A percentile compares a stretch with the other conserved stretches of the same genome.
phyloP scores from a whole-genome alignment of 106 monocot species.

The Dendrobium chrysotoxum region DNA sequence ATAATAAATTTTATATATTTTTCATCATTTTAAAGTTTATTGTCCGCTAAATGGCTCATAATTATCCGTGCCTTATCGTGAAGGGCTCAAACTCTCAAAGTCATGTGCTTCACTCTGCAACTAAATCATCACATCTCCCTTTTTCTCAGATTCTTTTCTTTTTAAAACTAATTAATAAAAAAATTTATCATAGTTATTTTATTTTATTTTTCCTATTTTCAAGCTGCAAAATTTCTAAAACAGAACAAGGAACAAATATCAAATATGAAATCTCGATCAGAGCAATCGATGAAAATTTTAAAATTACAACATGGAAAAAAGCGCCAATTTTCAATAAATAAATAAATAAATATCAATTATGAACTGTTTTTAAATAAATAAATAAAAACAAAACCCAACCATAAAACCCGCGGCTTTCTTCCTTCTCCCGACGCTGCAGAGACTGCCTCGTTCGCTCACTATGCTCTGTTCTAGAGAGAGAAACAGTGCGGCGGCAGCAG shows the following conservation, averaged over 20 bases:
- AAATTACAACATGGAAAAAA: not conserved
- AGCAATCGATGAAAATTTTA: not conserved
- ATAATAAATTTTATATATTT: too few species aligned
- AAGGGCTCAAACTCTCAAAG: too few species aligned
- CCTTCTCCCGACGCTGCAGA: not conserved
- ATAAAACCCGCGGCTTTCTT: not conserved
- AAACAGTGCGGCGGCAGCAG: not conserved
- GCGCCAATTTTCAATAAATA: not conserved
- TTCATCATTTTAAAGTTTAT: too few species aligned
- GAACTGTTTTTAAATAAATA: not conserved
- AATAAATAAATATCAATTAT: not conserved
- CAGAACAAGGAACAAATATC: not conserved
- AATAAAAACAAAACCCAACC: not conserved
- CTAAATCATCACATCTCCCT: too few species aligned
- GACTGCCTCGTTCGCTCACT: not conserved
- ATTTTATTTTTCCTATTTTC: too few species aligned
- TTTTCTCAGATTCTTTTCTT: too few species aligned
- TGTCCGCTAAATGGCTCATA: too few species aligned
- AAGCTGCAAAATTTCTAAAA: not conserved
- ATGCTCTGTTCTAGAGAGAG: not conserved
- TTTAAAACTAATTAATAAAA: not conserved
- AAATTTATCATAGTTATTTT: too few species aligned
- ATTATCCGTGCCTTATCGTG: too few species aligned
- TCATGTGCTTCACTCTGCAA: too few species aligned
- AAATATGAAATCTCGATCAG: not conserved